Evolutionary conservation across 2,329 filamentous ascomycete species (phyloP).

Genomic region (Penicillium sp.): DNA sequence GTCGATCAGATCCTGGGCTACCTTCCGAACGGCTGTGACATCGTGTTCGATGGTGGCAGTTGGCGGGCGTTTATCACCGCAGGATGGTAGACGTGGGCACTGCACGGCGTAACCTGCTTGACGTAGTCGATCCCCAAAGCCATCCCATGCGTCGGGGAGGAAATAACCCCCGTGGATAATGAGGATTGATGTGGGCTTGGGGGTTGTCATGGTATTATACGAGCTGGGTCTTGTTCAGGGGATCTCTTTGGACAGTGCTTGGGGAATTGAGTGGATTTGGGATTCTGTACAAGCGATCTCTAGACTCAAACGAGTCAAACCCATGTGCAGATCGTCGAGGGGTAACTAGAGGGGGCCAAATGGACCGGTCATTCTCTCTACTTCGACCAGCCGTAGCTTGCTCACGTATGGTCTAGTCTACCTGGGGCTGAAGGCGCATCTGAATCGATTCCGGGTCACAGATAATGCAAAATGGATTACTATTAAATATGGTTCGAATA

Average conservation of each 20-base stretch:
- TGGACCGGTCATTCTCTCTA: neutral
- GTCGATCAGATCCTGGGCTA: conserved; percentile 8
- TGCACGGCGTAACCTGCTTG: neutral
- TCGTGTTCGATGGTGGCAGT: conserved; percentile 5
- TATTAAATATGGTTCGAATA: too few relatives aligned
- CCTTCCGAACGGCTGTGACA: neutral
- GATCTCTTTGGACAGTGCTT: neutral
- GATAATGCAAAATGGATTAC: too few relatives aligned
- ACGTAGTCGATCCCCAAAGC: conserved; percentile 2
- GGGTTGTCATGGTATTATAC: neutral
- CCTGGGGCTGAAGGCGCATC: too few relatives aligned
- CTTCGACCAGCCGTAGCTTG: neutral
- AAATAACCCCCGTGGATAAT: conserved; percentile 17
- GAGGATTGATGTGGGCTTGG: conserved; percentile 9
- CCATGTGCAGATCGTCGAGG: neutral
- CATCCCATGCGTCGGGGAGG: conserved; percentile 9
- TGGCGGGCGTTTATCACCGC: conserved; percentile 7
- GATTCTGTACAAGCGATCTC: neutral
- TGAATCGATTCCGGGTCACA: too few relatives aligned
- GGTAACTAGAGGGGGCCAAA: neutral
- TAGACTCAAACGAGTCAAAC: too few relatives aligned
- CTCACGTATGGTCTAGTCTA: too few relatives aligned
- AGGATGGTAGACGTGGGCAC: conserved; percentile 8
- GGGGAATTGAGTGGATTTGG: too few relatives aligned
- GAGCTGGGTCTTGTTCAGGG: too few relatives aligned